Evolutionary conservation across 768 basidiomycete species (phyloP).

Genomic region (Serendipita sp.): DNA sequence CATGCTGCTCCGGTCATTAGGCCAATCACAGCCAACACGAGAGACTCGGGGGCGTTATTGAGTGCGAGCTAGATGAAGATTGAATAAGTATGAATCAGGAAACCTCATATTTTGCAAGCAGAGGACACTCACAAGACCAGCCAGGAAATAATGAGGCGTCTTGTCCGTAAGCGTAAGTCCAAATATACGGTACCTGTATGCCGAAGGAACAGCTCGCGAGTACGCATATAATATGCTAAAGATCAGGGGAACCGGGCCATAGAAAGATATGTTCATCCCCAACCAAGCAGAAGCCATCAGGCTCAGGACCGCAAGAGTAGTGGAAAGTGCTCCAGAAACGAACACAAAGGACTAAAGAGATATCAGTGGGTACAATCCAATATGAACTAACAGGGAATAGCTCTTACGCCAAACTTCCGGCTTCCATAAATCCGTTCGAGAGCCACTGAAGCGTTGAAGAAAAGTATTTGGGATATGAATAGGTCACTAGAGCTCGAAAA

Average conservation of each 20-base stretch:
- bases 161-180: constrained; percentile 64
- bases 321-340: constrained; percentile 48
- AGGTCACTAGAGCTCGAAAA: constrained; percentile 79
- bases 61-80: constrained; percentile 42
- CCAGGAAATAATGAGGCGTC: constrained; percentile 52
- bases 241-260: constrained; percentile 58
- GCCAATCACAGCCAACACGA: constrained; percentile 45
- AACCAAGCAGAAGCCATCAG: constrained; percentile 48
- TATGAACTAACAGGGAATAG: constrained; percentile 3
- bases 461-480: constrained; percentile 52
- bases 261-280: constrained; percentile 56
- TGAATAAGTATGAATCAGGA: constrained; percentile 8
- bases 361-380: neutral
- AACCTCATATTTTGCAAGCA: neutral
- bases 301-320: constrained; percentile 46
- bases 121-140: constrained; percentile 39
- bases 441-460: constrained; percentile 53
- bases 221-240: constrained; percentile 75
- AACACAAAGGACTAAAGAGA: constrained; percentile 53
- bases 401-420: constrained; percentile 66
- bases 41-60: constrained; percentile 49
- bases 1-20: constrained; percentile 60
- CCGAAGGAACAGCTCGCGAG: constrained; percentile 54
- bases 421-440: constrained; percentile 80
- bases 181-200: constrained; percentile 63